Evolutionary conservation across 108 stramenopile genomes (phyloP), one percentile per base, ranked within the genome.

Genomic region (Pseudonitzschia multiseries): DNA sequence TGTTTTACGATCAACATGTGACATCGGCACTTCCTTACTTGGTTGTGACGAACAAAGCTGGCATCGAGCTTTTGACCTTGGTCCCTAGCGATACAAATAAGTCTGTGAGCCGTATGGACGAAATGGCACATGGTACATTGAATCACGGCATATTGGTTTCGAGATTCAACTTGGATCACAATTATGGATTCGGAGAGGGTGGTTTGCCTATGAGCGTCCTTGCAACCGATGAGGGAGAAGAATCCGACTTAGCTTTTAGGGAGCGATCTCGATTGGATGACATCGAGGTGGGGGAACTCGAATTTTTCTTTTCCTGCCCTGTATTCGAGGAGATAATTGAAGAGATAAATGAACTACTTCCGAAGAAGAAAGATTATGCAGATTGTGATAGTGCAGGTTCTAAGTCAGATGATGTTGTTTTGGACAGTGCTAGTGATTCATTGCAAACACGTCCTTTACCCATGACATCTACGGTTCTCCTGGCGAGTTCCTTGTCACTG

Each of bases 1-100:
- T 80, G 4, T 86, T 80, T 65, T 86, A 86, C 68, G 84, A 86
- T 64, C 40, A 43, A 0, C 71, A 78, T 40, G 5, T 78, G 8
- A 64, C 76, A 26, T 56, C 73, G 21, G 20, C 46, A n/a, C 26
- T 81, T 8, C 42, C 57, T 12, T 73, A 71, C 26, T 14, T 83
- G 27, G 56, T 74, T 33, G 71, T 70, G 5, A 73, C 80, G 10
- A 80, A 86, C 57, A 48, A 53, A n/a, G 79, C 75, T 26, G 84
- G 84, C 21, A 62, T 86, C 31, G 71, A 80, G 51, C 53, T 85
- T 26, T 44, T 76, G 20, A 79, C 72, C 26, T 24, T 79, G 22
- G 78, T 73, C 0, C 78, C 78, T 36, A 46, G 59, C 18, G 42
- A 26, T 27, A 56, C 3, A 8, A 65, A 73, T n/a, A 70, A 78